phyloP scores from a whole-genome alignment of 2,329 filamentous ascomycete species.

The Aaosphaeria arxii region DNA sequence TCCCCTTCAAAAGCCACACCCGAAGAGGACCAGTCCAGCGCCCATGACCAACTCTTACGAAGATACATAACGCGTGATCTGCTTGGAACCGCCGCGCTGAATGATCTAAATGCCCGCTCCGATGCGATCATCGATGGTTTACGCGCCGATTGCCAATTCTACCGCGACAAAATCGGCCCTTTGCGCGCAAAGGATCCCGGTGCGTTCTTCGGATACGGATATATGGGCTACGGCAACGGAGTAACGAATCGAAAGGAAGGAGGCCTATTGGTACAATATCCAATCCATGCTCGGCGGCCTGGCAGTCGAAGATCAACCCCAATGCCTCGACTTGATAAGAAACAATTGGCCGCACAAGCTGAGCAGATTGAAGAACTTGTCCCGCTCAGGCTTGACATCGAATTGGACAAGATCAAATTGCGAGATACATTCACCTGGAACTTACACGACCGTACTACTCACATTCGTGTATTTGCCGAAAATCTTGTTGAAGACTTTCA shows the following conservation, averaged over 20 bases:
- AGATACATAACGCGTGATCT: constrained; percentile 66
- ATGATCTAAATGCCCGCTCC: constrained; percentile 46
- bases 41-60: constrained; percentile 47
- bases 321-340: constrained; percentile 66
- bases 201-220: constrained; percentile 67
- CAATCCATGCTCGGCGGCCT: constrained; percentile 69
- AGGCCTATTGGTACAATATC: constrained; percentile 70
- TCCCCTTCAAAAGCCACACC: constrained; percentile 26
- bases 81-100: constrained; percentile 54
- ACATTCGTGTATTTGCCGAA: constrained; percentile 77
- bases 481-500: constrained; percentile 84
- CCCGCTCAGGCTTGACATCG: constrained; percentile 86
- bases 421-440: constrained; percentile 99
- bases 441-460: constrained; percentile 81
- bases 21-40: constrained; percentile 35
- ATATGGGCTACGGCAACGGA: constrained; percentile 85
- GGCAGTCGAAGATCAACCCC: constrained; percentile 73
- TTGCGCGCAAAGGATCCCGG: constrained; percentile 56
- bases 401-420: constrained; percentile 92
- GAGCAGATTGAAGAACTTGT: constrained; percentile 91
- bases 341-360: constrained; percentile 75
- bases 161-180: constrained; percentile 53
- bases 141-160: constrained; percentile 24
- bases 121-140: constrained; percentile 64
- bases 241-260: constrained; percentile 63